Evolutionary conservation across 768 basidiomycete genomes (phyloP), one percentile per base, ranked within the genome.

Genomic region (Suillus tomentosus): DNA sequence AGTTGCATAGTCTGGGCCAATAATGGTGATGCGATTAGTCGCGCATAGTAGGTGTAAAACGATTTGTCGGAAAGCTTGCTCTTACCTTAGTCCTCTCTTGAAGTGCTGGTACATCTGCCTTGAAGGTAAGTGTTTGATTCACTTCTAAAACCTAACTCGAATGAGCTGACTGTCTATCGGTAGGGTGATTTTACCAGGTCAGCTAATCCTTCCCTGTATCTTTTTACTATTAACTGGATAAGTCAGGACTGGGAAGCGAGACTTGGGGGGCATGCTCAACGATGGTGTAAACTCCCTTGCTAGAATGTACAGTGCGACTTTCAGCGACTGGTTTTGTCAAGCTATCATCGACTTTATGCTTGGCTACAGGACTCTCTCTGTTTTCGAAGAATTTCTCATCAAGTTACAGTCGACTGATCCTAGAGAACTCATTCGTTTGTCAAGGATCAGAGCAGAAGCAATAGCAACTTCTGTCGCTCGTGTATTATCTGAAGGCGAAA

Each of bases 261-360:
- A 99, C 73, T 78, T 97, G 27, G 84, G 85, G 56, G 97, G 97
- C 0, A 85, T 99, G 80, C 82, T 98, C 19, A 94, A 97, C 71
- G 96, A 99, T 69, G 96, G 97, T 0, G 88, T 96, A 65, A 99
- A 99, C 76, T 97, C 95, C 7, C 78, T 99, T 19, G 90, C 95
- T 37, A 87, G 92, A 69, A 89, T 94, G 88, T 94, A 89, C 77
- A 90, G 91, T 11, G 89, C 93, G 22, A 91, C 92, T 1, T 94
- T 94, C 72, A 88, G 90, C 68, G 97, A 99, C 77, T 99, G 95
- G 91, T 99, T 98, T 77, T 89, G 85, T 63, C 97, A 99, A 78
- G 95, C 96, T 0, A 94, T 96, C 53, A 95, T 99, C 69, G 92
- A 95, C 75, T 96, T 88, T 70, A 87, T 91, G 81, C 87, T 96